Conservation (phyloP, 495 filamentous ascomycete species). For the Acidiella bohemica region DNA sequence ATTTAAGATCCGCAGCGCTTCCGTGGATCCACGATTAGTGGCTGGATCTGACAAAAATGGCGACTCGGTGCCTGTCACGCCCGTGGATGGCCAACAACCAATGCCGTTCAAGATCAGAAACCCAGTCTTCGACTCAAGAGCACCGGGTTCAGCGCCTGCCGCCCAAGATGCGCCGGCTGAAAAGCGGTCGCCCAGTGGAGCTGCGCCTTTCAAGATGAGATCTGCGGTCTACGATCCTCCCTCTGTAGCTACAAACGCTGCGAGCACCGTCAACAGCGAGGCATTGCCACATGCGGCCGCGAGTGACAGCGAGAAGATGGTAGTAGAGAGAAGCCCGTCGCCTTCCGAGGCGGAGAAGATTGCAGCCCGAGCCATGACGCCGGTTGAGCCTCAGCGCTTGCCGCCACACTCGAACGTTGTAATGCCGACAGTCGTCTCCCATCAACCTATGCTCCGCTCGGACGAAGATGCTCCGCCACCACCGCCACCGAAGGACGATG, state of each 20-base stretch:
- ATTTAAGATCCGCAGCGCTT: slow-evolving; percentile 2
- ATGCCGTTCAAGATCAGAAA: slow-evolving; percentile 8
- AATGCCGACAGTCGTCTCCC: slow-evolving; percentile 6
- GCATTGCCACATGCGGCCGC: too few relatives aligned
- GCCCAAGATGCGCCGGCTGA: neutral
- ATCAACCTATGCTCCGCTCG: slow-evolving; percentile 1
- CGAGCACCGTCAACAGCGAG: too few relatives aligned
- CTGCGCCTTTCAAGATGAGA: slow-evolving; percentile 11
- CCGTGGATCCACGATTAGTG: neutral
- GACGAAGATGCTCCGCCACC: slow-evolving; percentile 1
- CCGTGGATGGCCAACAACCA: neutral
- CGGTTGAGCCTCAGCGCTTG: slow-evolving; percentile 2
- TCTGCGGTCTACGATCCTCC: slow-evolving; percentile 5
- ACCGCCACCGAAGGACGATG: slow-evolving; percentile 12
- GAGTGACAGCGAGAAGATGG: too few relatives aligned
- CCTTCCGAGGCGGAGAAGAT: neutral
- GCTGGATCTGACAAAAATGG: neutral
- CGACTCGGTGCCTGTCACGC: neutral
- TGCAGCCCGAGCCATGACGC: slow-evolving; percentile 8
- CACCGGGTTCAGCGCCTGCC: neutral
- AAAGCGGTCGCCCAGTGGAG: neutral
- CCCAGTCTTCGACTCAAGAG: slow-evolving; percentile 5
- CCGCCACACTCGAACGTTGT: slow-evolving; percentile 11
- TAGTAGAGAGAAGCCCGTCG: too few relatives aligned
- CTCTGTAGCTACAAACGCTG: too few relatives aligned